Percentiles rank a stretch among this genome's conserved stretches.
phyloP scores from a whole-genome alignment of 1,139 yeast species.

The Candida neerlandica region DNA sequence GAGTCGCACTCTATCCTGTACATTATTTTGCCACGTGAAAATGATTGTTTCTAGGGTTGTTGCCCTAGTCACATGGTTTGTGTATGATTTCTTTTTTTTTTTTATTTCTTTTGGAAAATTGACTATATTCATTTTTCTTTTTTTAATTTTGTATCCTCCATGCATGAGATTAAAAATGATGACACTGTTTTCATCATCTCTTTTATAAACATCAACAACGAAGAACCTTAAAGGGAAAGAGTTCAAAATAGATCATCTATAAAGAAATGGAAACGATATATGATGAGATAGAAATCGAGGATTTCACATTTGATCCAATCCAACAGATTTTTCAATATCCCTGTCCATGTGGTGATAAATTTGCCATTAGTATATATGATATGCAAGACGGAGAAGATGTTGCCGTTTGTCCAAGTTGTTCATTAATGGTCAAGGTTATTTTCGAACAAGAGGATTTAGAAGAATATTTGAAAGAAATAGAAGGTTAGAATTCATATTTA shows the following conservation, averaged over 20 bases:
- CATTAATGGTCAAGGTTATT: conserved; percentile 88
- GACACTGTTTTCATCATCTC: background rate
- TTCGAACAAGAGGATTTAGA: conserved; percentile 62
- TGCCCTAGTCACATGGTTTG: background rate
- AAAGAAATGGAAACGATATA: conserved; percentile 60
- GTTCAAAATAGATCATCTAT: background rate
- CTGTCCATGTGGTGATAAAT: conserved; percentile 97
- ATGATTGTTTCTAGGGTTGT: background rate
- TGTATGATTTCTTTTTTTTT: background rate
- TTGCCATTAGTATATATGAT: conserved; percentile 85
- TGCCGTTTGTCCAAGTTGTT: conserved; percentile 97
- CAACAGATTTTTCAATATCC: conserved; percentile 89
- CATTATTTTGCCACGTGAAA: background rate
- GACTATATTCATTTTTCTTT: background rate
- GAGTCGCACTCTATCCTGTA: conserved; percentile 2
- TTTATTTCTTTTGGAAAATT: background rate
- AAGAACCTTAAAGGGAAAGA: background rate
- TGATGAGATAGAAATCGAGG: conserved; percentile 96
- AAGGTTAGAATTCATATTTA: background rate
- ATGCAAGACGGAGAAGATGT: conserved; percentile 87
- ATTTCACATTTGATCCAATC: conserved; percentile 83
- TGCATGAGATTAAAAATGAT: background rate
- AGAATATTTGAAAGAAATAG: conserved; percentile 31
- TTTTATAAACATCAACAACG: background rate
- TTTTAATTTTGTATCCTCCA: too few relatives aligned